Base-by-base conservation (phyloP, 148 eudicot species). In the Rhododendron ferrugineum region DNA sequence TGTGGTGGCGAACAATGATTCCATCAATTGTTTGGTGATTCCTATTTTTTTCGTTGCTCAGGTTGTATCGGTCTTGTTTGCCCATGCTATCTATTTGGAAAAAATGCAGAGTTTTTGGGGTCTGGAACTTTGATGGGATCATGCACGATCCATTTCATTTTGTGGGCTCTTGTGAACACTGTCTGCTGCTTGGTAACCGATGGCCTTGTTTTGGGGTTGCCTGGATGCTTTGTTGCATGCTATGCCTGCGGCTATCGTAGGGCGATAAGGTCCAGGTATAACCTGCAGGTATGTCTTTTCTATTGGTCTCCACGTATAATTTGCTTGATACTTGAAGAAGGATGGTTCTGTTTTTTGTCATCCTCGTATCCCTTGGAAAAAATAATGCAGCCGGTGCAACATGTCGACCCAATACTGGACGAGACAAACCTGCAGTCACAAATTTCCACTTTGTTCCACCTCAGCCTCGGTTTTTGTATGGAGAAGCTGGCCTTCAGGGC, bases 21-120 rank as follows among this genome's bases (percentile, higher is more conserved):
- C 42, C 49, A 3, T 77, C 54, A 74, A 22, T 37, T 76, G 42
- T 64, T 6, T 74, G 78, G 76, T 84, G 66, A 76, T 73, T 86
- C 56, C 15, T 14, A 22, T 79, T 78, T 83, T 40, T 49, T 23
- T 54, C 37, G 46, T 23, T 75, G 76, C 85, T 84, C 92, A 94
- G 98, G 98, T 84, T 92, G 86, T 79, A 78, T 96, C 56, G 98
- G 98, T 81, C 89, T 90, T 60, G 40, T 92, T 75, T 96, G 98
- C 90, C 98, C 98, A 2, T 96, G 98, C 91, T 96, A 88, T 91
- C 88, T 96, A 34, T 95, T 96, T 86, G 98, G 91, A 28, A 92
- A 92, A 87, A 96, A 96, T 90, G 98, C 96, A 0, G 92, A 92
- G 88, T 87, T 89, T 87, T 84, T 96, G 92, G 98, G 98, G 62